Conservation (phyloP, 176 grass and related monocot genomes). For the Raddia distichophylla region DNA sequence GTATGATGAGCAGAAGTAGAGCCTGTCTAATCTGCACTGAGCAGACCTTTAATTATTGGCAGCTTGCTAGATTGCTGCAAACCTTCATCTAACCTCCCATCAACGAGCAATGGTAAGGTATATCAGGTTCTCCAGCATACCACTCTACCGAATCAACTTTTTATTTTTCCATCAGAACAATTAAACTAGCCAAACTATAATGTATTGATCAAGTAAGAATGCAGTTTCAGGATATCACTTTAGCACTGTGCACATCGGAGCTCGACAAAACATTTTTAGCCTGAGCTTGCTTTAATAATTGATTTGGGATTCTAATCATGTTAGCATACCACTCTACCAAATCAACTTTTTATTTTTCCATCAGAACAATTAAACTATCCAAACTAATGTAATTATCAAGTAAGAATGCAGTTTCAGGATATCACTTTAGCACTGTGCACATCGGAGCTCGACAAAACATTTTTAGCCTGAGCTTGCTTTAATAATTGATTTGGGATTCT, state of each 20-base stretch:
- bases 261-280: background rate
- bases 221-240: background rate
- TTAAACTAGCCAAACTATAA: background rate
- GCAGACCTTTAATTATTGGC: background rate
- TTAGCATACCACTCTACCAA: background rate
- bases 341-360: background rate
- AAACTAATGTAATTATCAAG: background rate
- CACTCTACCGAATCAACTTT: background rate
- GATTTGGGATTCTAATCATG: background rate
- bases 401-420: background rate
- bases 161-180: constrained; percentile 1
- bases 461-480: background rate
- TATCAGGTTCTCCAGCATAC: background rate
- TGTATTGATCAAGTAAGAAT: background rate
- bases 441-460: background rate
- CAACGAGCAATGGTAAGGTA: background rate
- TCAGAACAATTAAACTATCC: background rate
- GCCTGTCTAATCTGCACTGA: background rate
- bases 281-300: background rate
- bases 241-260: background rate
- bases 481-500: background rate
- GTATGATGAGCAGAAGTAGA: background rate
- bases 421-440: background rate
- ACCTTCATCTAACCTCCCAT: background rate
- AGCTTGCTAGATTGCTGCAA: background rate